Conservation (phyloP, 2,329 filamentous ascomycete genomes). For the Verruconis gallopava region DNA sequence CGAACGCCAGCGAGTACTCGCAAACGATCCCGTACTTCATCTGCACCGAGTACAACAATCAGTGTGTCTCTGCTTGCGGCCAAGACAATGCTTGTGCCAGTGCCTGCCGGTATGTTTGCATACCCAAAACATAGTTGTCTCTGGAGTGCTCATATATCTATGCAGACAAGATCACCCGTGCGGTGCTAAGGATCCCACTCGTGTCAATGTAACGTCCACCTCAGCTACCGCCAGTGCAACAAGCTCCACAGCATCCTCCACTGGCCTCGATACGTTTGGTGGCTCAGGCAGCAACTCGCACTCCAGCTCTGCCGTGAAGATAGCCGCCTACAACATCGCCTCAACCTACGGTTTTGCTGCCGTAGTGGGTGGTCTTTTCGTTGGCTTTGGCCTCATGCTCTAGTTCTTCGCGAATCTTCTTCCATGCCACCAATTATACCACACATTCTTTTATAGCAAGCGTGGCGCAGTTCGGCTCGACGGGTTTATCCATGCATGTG, state of each 20-base stretch:
- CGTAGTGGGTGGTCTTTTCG: conserved; percentile 9
- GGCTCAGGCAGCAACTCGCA: neutral
- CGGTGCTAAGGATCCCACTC: conserved; percentile 52
- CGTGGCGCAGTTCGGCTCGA: neutral
- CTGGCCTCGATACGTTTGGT: conserved; percentile 6
- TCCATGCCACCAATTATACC: no score
- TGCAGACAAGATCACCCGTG: conserved; percentile 50
- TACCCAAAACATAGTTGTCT: neutral
- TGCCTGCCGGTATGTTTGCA: conserved; percentile 36
- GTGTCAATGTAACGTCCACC: conserved; percentile 43
- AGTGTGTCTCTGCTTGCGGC: conserved; percentile 50
- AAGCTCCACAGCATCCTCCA: conserved; percentile 13
- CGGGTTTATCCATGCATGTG: no score
- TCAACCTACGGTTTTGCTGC: conserved; percentile 8
- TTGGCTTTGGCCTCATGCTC: conserved; percentile 9
- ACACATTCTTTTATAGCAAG: neutral
- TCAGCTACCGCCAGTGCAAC: conserved; percentile 31
- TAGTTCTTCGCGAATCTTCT: no score
- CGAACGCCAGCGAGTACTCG: conserved; percentile 65
- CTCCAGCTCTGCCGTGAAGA: neutral
- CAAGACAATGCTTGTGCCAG: conserved; percentile 45
- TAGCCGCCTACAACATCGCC: conserved; percentile 4
- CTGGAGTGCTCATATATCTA: neutral
- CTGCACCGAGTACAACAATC: conserved; percentile 57
- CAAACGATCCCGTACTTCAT: conserved; percentile 67